Base-by-base conservation (phyloP, 768 basidiomycete species). In the Tephrocybe rancida region DNA sequence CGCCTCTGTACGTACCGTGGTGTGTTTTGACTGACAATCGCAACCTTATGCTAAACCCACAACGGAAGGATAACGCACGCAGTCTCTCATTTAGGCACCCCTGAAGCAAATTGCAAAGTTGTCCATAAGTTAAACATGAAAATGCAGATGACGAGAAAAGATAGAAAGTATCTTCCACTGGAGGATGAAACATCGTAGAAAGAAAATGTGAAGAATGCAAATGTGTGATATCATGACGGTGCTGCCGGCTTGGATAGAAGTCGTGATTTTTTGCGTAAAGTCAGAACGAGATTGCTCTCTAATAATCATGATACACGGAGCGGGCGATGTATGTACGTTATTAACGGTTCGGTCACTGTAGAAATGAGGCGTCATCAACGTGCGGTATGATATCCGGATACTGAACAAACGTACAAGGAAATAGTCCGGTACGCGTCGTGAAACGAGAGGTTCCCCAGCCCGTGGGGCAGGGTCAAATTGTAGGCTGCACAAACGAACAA, bases 391-490 rank as follows among this genome's bases (percentile, higher is more conserved):
- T 18, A 21, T 44, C 35, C 35, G 26, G 18, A 48, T 10, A 8
- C n/a, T 8, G 11, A 29, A 32, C 21, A 16, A n/a, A 77, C 86
- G 65, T 66, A 93, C 91, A 68, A 94, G 82, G 84, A 94, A 94
- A 74, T 94, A 94, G 74, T 94, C 92, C 67, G 92, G 92, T 73
- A 93, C 92, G 71, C 92, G 89, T 73, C 92, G 84, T 67, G 95
- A 95, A 59, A 99, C 97, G 55, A 98, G 86, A 44, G 97, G 97
- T 72, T 99, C 97, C 63, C 97, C 97, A 67, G 96, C 95, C 70
- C 97, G 83, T 64, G 97, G 97, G 62, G 97, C 97, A 67, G 97
- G 97, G 75, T 99, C 97, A 73, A 98, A 99, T 85, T 99, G 97
- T 74, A 99, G 83, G 90, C 95, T 98, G 62, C 14, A 34, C 44